Percentiles rank a stretch among this genome's conserved stretches.
phyloP scores from a whole-genome alignment of 2,329 filamentous ascomycete genomes.

The Ambrosiella cleistominuta region DNA sequence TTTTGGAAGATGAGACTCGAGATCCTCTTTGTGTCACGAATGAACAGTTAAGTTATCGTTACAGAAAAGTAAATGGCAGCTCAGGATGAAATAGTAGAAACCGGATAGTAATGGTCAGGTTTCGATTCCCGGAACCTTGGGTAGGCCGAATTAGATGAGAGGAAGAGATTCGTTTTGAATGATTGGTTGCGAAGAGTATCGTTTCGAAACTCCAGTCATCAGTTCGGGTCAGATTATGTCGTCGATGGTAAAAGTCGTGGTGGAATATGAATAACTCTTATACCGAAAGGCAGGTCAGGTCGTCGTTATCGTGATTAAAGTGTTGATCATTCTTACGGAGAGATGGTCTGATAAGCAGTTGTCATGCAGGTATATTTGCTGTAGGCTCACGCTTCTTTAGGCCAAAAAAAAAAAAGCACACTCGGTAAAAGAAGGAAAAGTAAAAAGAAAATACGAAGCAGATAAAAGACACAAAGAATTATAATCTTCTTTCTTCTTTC shows the following conservation, averaged over 20 bases:
- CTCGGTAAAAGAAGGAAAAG: neutral
- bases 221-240: too few species aligned
- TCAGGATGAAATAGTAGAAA: neutral
- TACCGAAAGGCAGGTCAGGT: too few species aligned
- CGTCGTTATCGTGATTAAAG: too few species aligned
- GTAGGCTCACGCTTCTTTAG: neutral
- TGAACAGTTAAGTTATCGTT: slow-evolving; percentile 2
- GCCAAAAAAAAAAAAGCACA: neutral
- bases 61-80: neutral
- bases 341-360: neutral
- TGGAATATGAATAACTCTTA: too few species aligned
- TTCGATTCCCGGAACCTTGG: neutral
- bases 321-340: neutral
- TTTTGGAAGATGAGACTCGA: neutral
- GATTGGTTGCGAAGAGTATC: too few species aligned
- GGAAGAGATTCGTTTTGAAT: too few species aligned
- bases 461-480: neutral
- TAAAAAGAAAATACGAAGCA: neutral
- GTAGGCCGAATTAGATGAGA: neutral
- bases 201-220: too few species aligned
- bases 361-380: neutral
- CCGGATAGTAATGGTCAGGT: neutral
- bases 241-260: too few species aligned
- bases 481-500: neutral
- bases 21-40: slow-evolving; percentile 2